Base-by-base conservation (phyloP, 768 basidiomycete species). In the Myochromella boudieri region DNA sequence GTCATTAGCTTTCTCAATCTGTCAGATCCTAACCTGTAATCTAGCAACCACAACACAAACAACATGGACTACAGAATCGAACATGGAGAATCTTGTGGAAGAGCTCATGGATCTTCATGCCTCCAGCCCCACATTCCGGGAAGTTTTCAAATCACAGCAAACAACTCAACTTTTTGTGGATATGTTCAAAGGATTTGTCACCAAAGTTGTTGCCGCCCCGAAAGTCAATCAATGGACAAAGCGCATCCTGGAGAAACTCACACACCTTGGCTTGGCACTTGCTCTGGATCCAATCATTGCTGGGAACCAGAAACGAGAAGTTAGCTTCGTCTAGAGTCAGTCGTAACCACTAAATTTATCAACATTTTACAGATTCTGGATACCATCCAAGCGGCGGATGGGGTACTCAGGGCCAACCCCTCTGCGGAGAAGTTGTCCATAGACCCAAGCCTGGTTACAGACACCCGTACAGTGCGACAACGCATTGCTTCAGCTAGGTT, bases 241-340 rank as follows among this genome's bases (percentile, higher is more conserved):
- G n/a, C 70, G 83, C 5, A 75, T 89, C 10, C 62, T 84, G 14
- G 84, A 89, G 54, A 89, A 89, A 50, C 61, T 91, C 12, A 80
- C 76, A 3, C 85, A 90, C 52, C 70, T 93, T 20, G 87, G 80
- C 1, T 59, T 85, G 21, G 78, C 84, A 14, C 68, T 92, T 20
- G 84, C 85, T 1, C 65, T 83, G 47, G 87, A 85, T 46, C 78
- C 78, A 43, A 66, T 75, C 7, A 78, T 87, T 32, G 74, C 79
- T 11, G 75, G 76, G 0, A 32, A 64, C n/a, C 87, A 91, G 61
- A 91, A 88, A 54, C 80, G 79, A 42, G 85, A 90, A 75, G 90
- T 88, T 56, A 11, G 68, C 21, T 47, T 1, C 46, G 10, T 32
- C 3, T 15, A 31, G 3, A 26, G 24, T 37, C 15, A 6, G 37